These are phyloP conservation scores for Houttuynia cordata DNA, from an alignment of 164 flowering plant species.

Conservation along the genomic window DNA sequence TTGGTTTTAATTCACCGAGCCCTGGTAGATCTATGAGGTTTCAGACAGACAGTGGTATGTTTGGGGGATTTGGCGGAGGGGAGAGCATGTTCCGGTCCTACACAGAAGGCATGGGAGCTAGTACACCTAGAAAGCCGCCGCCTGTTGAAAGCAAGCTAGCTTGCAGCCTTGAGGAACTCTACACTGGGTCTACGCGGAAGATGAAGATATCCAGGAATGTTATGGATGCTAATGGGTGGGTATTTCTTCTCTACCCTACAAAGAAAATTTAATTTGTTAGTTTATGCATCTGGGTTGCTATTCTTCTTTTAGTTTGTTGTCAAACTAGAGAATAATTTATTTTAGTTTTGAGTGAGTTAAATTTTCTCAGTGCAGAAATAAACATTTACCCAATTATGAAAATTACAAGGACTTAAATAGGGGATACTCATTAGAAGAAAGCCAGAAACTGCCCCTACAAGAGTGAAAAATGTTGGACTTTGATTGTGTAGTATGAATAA, in stretches of 20 bases:
- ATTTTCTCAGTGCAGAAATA: too few relatives aligned
- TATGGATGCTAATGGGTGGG: constrained; percentile 24
- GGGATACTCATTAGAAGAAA: too few relatives aligned
- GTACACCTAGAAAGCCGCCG: constrained; percentile 26
- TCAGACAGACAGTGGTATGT: constrained; percentile 18
- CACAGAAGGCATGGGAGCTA: constrained; percentile 11
- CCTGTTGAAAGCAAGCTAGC: constrained; percentile 42
- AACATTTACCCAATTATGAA: too few relatives aligned
- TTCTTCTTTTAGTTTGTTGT: background rate
- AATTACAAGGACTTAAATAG: too few relatives aligned
- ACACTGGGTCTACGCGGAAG: constrained; percentile 49
- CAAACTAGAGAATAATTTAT: background rate
- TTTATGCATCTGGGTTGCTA: background rate
- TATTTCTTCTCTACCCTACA: background rate
- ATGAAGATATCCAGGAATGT: constrained; percentile 51
- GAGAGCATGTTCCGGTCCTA: constrained; percentile 15
- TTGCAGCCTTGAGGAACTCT: constrained; percentile 53
- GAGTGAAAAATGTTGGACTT: too few relatives aligned
- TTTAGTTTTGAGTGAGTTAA: too few relatives aligned
- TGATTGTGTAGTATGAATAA: too few relatives aligned
- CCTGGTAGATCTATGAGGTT: constrained; percentile 20
- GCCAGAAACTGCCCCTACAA: too few relatives aligned
- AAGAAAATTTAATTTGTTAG: background rate
- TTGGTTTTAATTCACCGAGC: constrained; percentile 23
- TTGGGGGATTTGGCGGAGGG: constrained; percentile 15